Evolutionary conservation across 192 early-diverging fungal species (phyloP).

Genomic region (Paraglomus brasilianum): DNA sequence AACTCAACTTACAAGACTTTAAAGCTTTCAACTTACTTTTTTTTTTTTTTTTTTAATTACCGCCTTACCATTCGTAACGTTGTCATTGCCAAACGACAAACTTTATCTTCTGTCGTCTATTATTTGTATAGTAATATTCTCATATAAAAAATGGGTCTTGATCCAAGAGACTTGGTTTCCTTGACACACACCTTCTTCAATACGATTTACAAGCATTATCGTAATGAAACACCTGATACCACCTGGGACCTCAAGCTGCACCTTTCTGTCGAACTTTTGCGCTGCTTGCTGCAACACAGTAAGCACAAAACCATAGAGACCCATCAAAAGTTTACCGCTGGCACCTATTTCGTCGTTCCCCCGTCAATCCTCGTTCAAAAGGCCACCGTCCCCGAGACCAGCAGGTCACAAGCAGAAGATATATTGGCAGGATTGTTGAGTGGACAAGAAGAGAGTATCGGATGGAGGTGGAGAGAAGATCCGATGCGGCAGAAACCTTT

Average conservation of each 20-base stretch:
- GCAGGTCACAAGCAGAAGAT: conserved; percentile 26
- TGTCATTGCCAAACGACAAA: too few species aligned
- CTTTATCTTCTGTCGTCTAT: too few species aligned
- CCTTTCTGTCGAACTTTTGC: background rate
- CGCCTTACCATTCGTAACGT: too few species aligned
- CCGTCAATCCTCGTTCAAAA: conserved; percentile 2
- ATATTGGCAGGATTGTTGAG: conserved; percentile 27
- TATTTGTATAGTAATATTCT: background rate
- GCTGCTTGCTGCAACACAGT: background rate
- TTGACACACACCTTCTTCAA: conserved; percentile 6
- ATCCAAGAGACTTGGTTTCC: conserved; percentile 5
- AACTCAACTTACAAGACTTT: too few species aligned
- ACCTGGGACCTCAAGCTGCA: conserved; percentile 26
- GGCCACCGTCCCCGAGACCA: conserved; percentile 2
- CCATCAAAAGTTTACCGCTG: conserved; percentile 14
- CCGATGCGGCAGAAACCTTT: conserved; percentile 37
- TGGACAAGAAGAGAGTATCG: conserved; percentile 34
- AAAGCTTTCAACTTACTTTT: too few species aligned
- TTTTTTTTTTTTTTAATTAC: too few species aligned
- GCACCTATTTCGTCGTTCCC: background rate
- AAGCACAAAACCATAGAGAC: conserved; percentile 26
- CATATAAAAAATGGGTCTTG: background rate
- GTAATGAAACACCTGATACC: conserved; percentile 13
- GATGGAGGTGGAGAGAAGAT: conserved; percentile 53
- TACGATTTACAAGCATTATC: conserved; percentile 19